A percentile compares a stretch with the other conserved stretches of the same genome.
These are phyloP conservation scores for Arabis hirsuta DNA, from an alignment of 345 rosid genomes.

Conservation along the genomic window DNA sequence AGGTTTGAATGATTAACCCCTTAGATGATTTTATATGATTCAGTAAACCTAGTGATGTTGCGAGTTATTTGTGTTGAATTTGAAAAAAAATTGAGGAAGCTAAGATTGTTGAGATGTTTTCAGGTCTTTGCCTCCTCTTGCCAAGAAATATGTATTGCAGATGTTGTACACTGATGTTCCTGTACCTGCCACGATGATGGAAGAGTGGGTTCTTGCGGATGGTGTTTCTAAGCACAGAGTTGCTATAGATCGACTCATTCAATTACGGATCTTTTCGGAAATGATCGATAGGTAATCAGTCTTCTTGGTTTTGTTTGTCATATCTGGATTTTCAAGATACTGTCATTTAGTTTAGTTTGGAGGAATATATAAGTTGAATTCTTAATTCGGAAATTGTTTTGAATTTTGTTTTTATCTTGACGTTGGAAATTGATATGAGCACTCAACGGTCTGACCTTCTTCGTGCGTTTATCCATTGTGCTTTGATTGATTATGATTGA, in stretches of 20 bases:
- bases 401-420: not conserved
- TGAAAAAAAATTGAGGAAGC: not conserved
- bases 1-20: conserved; percentile 46
- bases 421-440: not conserved
- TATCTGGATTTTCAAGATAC: not conserved
- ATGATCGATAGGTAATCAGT: conserved; percentile 53
- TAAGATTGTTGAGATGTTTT: conserved; percentile 9
- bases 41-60: not conserved
- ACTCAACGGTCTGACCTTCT: not conserved
- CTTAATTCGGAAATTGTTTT: not conserved
- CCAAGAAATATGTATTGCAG: conserved; percentile 82
- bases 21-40: not conserved
- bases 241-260: conserved; percentile 75
- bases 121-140: conserved; percentile 91
- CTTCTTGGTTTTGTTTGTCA: conserved; percentile 1
- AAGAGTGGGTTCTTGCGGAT: conserved; percentile 83
- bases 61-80: not conserved
- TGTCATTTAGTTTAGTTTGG: not conserved
- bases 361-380: not conserved
- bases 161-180: conserved; percentile 65
- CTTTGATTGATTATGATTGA: conserved; percentile 5
- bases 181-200: conserved; percentile 56
- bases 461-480: not conserved
- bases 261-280: conserved; percentile 66
- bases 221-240: conserved; percentile 79